Evolutionary conservation across 441 rosid genomes (phyloP).

Genomic region (Kokia cookei): DNA sequence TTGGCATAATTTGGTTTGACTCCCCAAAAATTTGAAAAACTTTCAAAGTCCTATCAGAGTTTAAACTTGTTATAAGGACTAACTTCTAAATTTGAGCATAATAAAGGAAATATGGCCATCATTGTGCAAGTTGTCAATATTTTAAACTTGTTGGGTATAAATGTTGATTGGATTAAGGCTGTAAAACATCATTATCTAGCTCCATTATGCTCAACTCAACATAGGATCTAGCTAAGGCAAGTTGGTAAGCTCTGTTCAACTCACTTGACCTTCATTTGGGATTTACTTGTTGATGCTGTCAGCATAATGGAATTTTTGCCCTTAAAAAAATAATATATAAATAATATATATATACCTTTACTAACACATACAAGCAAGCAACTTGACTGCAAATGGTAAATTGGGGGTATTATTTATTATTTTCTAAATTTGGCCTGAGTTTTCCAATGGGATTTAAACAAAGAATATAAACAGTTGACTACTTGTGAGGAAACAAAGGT

Average conservation of each 20-base stretch:
- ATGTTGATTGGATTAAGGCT: not conserved
- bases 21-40: no score
- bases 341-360: not conserved
- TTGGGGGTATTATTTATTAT: not conserved
- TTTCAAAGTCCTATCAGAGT: no score
- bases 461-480: not conserved
- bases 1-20: no score
- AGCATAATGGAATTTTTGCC: not conserved
- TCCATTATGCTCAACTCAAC: not conserved
- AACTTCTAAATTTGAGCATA: no score
- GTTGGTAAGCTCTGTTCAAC: not conserved
- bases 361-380: slow-evolving; percentile 1
- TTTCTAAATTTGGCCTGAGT: not conserved
- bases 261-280: not conserved
- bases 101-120: no score
- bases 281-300: not conserved
- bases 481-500: not conserved
- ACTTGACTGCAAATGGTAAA: not conserved
- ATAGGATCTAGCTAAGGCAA: not conserved
- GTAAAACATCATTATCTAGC: not conserved
- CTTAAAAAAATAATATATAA: not conserved
- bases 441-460: not conserved
- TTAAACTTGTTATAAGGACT: no score
- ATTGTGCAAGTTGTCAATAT: not conserved
- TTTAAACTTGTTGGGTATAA: not conserved